These are phyloP conservation scores for Acacia concinna DNA, from an alignment of 331 rosid genomes.

Conservation along the genomic window DNA sequence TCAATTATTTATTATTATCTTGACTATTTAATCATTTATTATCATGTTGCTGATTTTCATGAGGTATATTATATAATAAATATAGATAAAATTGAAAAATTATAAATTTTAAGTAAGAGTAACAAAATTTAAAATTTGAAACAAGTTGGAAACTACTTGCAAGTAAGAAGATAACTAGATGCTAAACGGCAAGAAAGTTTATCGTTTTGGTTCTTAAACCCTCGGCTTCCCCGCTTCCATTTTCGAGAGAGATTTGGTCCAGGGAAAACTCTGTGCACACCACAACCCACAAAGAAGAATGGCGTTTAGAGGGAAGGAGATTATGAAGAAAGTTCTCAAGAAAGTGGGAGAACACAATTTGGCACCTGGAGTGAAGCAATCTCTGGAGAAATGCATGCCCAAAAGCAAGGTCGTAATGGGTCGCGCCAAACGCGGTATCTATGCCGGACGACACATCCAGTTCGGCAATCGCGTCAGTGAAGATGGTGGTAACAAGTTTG, in stretches of 20 bases:
- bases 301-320: constrained; percentile 84
- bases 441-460: constrained; percentile 85
- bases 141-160: no score
- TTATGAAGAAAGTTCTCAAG: constrained; percentile 73
- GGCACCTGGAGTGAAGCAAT: constrained; percentile 59
- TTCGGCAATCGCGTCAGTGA: constrained; percentile 84
- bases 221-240: not conserved
- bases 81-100: no score
- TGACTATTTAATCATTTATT: no score
- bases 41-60: no score
- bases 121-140: no score
- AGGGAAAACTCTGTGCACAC: not conserved
- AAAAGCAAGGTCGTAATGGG: constrained; percentile 70
- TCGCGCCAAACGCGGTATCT: constrained; percentile 87
- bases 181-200: not conserved
- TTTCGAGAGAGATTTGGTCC: not conserved
- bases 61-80: no score
- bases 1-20: no score
- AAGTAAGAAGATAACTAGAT: no score
- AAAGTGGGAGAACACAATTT: constrained; percentile 70
- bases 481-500: constrained; percentile 96
- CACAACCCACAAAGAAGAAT: constrained; percentile 31
- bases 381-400: constrained; percentile 68
- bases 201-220: not conserved
- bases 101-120: no score